phyloP scores from a whole-genome alignment of 352 stramenopile species.

The Phytophthora crassamura region DNA sequence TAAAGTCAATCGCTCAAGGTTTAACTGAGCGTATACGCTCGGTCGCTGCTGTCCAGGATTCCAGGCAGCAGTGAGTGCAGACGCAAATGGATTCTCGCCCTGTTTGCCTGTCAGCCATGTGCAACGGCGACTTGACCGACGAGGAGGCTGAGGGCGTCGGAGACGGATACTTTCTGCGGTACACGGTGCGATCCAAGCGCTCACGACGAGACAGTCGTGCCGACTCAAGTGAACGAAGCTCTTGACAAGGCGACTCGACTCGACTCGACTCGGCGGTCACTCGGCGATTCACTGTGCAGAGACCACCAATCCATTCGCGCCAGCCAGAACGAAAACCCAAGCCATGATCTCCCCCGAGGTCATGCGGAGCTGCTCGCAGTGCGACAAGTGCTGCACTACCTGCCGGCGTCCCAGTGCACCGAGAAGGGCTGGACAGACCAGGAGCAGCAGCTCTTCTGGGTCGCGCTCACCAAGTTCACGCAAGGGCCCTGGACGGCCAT shows the following conservation, averaged over 20 bases:
- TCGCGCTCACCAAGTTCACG: conserved; percentile 44
- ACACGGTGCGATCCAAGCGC: background rate
- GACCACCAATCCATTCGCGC: background rate
- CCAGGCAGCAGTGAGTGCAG: too few species aligned
- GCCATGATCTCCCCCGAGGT: conserved; percentile 48
- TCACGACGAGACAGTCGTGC: conserved; percentile 9
- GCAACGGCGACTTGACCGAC: conserved; percentile 14
- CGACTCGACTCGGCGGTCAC: conserved; percentile 5
- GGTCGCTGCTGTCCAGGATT: too few species aligned
- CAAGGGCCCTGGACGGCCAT: conserved; percentile 62
- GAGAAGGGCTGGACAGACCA: conserved; percentile 38
- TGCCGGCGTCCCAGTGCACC: conserved; percentile 39
- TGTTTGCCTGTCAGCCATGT: background rate
- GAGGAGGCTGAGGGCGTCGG: background rate
- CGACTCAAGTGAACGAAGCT: background rate
- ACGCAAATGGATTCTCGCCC: conserved; percentile 1
- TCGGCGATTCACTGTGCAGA: conserved; percentile 25
- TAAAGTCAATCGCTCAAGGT: too few species aligned
- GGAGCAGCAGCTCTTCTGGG: conserved; percentile 48
- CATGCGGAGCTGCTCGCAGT: conserved; percentile 44
- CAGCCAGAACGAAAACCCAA: background rate
- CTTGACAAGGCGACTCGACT: conserved; percentile 1
- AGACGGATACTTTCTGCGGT: conserved; percentile 23
- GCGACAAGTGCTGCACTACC: conserved; percentile 45
- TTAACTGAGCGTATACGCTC: too few species aligned